phyloP scores from a whole-genome alignment of 1,284 basidiomycete species.

The Cutaneotrichosporon sp. region DNA sequence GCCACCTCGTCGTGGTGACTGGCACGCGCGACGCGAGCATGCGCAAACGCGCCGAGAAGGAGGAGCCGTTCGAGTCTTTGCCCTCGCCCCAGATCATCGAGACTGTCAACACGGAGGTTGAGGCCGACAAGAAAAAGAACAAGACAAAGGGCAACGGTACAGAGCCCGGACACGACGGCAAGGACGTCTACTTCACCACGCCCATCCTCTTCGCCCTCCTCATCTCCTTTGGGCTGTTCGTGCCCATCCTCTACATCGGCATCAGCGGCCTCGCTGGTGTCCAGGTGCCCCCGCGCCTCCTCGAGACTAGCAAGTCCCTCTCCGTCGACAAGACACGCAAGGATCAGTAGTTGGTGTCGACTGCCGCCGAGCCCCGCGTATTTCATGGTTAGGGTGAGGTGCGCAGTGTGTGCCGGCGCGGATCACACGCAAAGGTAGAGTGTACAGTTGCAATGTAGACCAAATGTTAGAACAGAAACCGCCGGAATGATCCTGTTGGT shows the following conservation, averaged over 20 bases:
- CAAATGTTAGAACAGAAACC: too few species aligned
- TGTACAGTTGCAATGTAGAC: too few species aligned
- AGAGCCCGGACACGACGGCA: slow-evolving; percentile 38
- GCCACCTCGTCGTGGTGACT: slow-evolving; percentile 35
- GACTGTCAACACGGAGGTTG: slow-evolving; percentile 24
- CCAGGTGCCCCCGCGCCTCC: slow-evolving; percentile 55
- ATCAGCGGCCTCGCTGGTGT: slow-evolving; percentile 67
- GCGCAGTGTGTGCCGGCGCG: too few species aligned
- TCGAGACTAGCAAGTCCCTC: slow-evolving; percentile 42
- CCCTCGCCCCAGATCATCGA: slow-evolving; percentile 81
- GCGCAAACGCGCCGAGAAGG: slow-evolving; percentile 6
- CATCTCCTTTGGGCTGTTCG: slow-evolving; percentile 62
- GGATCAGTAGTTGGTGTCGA: slow-evolving; percentile 57
- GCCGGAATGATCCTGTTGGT: too few species aligned
- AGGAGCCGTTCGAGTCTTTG: slow-evolving; percentile 10
- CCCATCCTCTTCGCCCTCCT: slow-evolving; percentile 67
- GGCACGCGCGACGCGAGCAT: slow-evolving; percentile 25
- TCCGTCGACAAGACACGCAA: slow-evolving; percentile 64
- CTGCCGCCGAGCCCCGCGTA: background rate
- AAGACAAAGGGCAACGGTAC: slow-evolving; percentile 20
- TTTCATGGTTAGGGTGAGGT: too few species aligned
- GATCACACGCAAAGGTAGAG: too few species aligned
- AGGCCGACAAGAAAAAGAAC: slow-evolving; percentile 6
- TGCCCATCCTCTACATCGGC: slow-evolving; percentile 64
- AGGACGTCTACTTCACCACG: slow-evolving; percentile 71